These are phyloP conservation scores for Tolypocladium album DNA, from an alignment of 2,329 filamentous ascomycete genomes.

Conservation along the genomic window DNA sequence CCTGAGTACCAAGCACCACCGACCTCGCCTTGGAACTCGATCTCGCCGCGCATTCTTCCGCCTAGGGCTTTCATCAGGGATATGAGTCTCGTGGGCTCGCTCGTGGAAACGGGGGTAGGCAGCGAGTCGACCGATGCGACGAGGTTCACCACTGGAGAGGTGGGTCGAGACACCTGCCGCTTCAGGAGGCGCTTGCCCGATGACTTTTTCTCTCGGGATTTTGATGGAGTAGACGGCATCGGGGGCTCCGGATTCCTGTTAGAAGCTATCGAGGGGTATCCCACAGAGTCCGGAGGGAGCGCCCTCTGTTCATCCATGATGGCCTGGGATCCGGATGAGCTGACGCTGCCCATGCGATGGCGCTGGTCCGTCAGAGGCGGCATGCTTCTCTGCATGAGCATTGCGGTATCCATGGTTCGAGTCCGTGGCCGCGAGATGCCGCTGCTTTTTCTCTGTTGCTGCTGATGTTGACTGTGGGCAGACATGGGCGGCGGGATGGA, in stretches of 20 bases:
- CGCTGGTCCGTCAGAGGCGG: constrained; percentile 37
- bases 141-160: constrained; percentile 42
- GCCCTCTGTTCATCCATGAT: constrained; percentile 38
- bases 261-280: constrained; percentile 28
- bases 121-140: constrained; percentile 50
- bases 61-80: constrained; percentile 68
- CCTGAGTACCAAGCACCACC: constrained; percentile 56
- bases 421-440: constrained; percentile 39
- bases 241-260: constrained; percentile 23
- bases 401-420: constrained; percentile 45
- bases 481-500: constrained; percentile 22
- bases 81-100: constrained; percentile 61
- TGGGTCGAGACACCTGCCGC: constrained; percentile 43
- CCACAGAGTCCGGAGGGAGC: constrained; percentile 29
- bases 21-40: constrained; percentile 58
- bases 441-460: constrained; percentile 20
- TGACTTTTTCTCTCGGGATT: constrained; percentile 27
- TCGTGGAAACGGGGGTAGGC: constrained; percentile 47
- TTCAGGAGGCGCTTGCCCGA: constrained; percentile 43
- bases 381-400: constrained; percentile 33
- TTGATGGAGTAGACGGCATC: constrained; percentile 8
- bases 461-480: constrained; percentile 4
- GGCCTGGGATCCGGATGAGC: constrained; percentile 47
- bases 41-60: constrained; percentile 68
- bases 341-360: constrained; percentile 60